These are phyloP conservation scores for Sarcodon sp. DNA, from an alignment of 768 basidiomycete species.

Conservation along the genomic window DNA sequence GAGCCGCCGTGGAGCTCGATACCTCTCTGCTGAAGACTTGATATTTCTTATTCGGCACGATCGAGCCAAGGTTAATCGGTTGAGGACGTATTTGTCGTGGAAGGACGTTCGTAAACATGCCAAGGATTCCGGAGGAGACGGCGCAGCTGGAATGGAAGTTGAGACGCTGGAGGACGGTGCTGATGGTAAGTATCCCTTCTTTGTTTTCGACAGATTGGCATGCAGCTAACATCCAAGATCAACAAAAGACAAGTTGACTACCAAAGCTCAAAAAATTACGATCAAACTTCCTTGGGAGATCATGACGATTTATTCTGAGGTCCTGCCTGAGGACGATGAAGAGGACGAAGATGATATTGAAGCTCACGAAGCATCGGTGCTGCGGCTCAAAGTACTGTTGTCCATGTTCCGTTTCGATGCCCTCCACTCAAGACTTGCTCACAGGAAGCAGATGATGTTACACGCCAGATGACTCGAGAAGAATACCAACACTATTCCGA, in stretches of 20 bases:
- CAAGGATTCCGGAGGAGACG: conserved; percentile 80
- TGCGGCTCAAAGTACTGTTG: conserved; percentile 53
- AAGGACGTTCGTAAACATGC: conserved; percentile 94
- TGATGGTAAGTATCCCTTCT: conserved; percentile 40
- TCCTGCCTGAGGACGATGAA: conserved; percentile 85
- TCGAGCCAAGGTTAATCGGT: conserved; percentile 83
- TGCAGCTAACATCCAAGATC: not conserved
- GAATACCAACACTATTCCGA: conserved; percentile 97
- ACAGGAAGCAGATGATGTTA: conserved; percentile 90
- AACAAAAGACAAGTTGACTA: conserved; percentile 54
- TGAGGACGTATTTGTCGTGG: conserved; percentile 91
- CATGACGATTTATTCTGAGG: conserved; percentile 82
- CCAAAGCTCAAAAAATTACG: conserved; percentile 86
- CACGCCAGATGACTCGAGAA: conserved; percentile 90
- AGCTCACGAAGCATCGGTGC: conserved; percentile 89
- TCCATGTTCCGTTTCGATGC: conserved; percentile 2
- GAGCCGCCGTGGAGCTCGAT: conserved; percentile 71
- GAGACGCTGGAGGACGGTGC: conserved; percentile 76
- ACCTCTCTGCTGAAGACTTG: conserved; percentile 85
- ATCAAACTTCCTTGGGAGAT: conserved; percentile 97
- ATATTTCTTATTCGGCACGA: conserved; percentile 95
- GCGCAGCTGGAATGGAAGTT: conserved; percentile 68
- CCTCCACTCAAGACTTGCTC: not conserved
- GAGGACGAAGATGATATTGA: conserved; percentile 95
- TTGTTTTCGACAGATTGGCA: not conserved